Percentiles rank a stretch among this genome's conserved stretches.
Evolutionary conservation across 75 land plant genomes (phyloP).

Genomic region (Larix kaempferi): DNA sequence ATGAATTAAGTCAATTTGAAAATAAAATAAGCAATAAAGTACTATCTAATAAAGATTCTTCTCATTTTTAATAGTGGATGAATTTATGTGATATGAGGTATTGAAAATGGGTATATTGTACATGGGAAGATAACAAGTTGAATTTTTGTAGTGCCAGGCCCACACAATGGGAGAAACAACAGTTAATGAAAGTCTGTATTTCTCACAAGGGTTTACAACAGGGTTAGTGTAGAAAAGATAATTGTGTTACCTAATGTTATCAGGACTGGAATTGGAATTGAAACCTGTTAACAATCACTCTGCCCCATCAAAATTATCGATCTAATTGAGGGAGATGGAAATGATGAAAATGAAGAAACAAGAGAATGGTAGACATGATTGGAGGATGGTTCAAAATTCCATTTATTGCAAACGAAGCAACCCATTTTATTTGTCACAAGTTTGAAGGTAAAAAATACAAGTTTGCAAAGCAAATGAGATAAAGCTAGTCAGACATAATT

Average conservation of each 20-base stretch:
- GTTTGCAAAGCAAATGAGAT: constrained; percentile 63
- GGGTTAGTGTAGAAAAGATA: background rate
- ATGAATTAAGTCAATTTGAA: too few relatives aligned
- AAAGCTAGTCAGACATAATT: constrained; percentile 75
- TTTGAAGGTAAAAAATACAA: constrained; percentile 94
- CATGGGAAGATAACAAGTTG: background rate
- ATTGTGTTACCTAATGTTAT: background rate
- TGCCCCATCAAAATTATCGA: too few relatives aligned
- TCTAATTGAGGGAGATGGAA: too few relatives aligned
- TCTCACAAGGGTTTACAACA: background rate
- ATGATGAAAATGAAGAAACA: too few relatives aligned
- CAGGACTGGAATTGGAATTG: too few relatives aligned
- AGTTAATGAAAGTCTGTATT: background rate
- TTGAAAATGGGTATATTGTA: background rate
- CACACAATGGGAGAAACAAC: background rate
- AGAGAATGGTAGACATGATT: constrained; percentile 72
- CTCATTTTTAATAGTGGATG: background rate
- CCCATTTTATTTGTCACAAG: constrained; percentile 90
- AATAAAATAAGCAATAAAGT: too few relatives aligned
- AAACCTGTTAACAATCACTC: too few relatives aligned
- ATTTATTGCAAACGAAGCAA: constrained; percentile 65
- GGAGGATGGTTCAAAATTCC: constrained; percentile 84
- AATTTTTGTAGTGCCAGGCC: background rate
- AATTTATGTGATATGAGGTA: background rate
- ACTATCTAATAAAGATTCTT: background rate